Percentiles rank a stretch among this genome's conserved stretches.
These are phyloP conservation scores for Cladosporium sphaerospermum DNA, from an alignment of 2,329 filamentous ascomycete genomes.

Conservation along the genomic window DNA sequence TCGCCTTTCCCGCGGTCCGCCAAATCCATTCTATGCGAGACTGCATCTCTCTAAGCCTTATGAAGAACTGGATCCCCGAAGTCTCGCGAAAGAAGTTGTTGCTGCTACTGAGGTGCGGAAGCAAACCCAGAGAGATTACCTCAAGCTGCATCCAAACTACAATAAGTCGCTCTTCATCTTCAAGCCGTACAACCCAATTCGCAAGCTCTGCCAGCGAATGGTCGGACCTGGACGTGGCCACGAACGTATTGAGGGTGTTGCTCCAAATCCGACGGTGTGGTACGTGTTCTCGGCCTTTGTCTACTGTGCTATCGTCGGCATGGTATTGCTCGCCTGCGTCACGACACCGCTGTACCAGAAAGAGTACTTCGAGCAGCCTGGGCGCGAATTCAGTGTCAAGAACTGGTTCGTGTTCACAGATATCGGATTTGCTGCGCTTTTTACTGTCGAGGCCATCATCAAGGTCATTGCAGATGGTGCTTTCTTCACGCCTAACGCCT, in stretches of 20 bases:
- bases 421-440: constrained; percentile 79
- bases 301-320: constrained; percentile 87
- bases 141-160: constrained; percentile 79
- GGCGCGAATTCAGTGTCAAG: constrained; percentile 40
- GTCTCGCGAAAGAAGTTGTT: constrained; percentile 86
- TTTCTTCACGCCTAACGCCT: constrained; percentile 95
- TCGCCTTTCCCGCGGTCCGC: constrained; percentile 50
- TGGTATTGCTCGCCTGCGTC: constrained; percentile 94
- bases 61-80: constrained; percentile 73
- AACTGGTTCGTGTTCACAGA: constrained; percentile 98
- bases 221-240: constrained; percentile 85
- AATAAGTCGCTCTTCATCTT: constrained; percentile 92
- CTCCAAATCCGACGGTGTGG: constrained; percentile 85
- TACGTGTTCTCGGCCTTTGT: constrained; percentile 90
- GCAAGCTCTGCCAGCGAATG: constrained; percentile 77
- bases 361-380: constrained; percentile 57
- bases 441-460: constrained; percentile 78
- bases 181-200: constrained; percentile 66
- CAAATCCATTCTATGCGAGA: constrained; percentile 91
- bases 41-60: constrained; percentile 65
- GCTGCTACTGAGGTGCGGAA: constrained; percentile 76
- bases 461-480: constrained; percentile 94
- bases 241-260: constrained; percentile 81
- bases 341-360: constrained; percentile 93
- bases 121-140: constrained; percentile 82